These are phyloP conservation scores for Umbilicus rupestris DNA, from an alignment of 164 flowering plant genomes.

Conservation along the genomic window DNA sequence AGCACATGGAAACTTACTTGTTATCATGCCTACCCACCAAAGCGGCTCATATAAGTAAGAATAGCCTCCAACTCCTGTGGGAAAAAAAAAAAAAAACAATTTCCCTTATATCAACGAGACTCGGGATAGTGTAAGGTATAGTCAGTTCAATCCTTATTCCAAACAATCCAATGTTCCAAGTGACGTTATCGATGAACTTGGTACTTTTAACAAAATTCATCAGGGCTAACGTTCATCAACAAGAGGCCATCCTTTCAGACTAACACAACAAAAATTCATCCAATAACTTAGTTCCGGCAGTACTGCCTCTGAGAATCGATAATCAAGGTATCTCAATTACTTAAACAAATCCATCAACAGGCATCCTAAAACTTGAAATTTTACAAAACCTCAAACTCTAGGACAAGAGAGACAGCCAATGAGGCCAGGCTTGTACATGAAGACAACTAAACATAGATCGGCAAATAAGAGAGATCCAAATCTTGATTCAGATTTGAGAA, in stretches of 20 bases:
- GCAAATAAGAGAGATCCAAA: not conserved
- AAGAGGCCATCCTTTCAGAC: not conserved
- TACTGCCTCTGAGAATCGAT: not conserved
- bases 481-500: not conserved
- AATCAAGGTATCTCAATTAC: not conserved
- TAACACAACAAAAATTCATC: not conserved
- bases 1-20: conserved; percentile 50
- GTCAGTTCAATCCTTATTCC: not conserved
- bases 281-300: not conserved
- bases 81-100: conserved; percentile 7
- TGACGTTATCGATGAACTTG: not conserved
- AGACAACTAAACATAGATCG: not conserved
- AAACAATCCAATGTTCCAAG: not conserved
- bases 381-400: too few relatives aligned
- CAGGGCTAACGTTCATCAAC: not conserved
- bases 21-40: conserved; percentile 95
- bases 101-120: not conserved
- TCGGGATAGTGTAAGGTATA: not conserved
- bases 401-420: too few relatives aligned
- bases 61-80: conserved; percentile 77
- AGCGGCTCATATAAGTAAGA: conserved; percentile 85
- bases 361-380: not conserved
- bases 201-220: not conserved
- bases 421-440: not conserved
- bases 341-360: too few relatives aligned